phyloP scores from a whole-genome alignment of 768 basidiomycete genomes.

The Boletus pseudopeckii region DNA sequence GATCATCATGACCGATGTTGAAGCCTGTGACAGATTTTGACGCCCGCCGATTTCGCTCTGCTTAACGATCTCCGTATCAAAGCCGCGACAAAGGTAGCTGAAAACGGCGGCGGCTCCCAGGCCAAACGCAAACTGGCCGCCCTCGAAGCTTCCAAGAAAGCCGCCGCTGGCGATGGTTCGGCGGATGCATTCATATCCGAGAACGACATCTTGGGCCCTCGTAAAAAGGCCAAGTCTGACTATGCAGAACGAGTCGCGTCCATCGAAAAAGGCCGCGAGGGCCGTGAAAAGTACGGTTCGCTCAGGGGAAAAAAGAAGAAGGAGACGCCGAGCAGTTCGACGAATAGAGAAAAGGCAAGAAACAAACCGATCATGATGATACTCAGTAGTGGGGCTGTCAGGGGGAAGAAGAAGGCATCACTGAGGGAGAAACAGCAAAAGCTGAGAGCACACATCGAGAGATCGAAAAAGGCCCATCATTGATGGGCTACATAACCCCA shows the following conservation, averaged over 20 bases:
- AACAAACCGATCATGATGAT: slow-evolving; percentile 98
- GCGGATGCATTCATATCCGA: slow-evolving; percentile 72
- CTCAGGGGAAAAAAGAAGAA: slow-evolving; percentile 91
- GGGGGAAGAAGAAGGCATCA: slow-evolving; percentile 79
- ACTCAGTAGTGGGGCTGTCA: slow-evolving; percentile 69
- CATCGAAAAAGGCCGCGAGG: slow-evolving; percentile 90
- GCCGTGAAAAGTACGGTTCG: slow-evolving; percentile 89
- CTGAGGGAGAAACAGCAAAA: slow-evolving; percentile 79
- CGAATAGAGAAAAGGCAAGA: slow-evolving; percentile 87
- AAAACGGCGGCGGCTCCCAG: slow-evolving; percentile 63
- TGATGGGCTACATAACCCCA: slow-evolving; percentile 9
- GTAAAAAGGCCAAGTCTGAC: slow-evolving; percentile 89
- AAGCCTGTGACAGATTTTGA: slow-evolving; percentile 67
- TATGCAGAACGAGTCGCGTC: slow-evolving; percentile 93
- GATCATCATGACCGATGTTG: neutral
- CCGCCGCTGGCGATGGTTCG: slow-evolving; percentile 41
- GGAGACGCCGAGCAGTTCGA: slow-evolving; percentile 75
- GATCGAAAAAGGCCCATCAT: slow-evolving; percentile 50
- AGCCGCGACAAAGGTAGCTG: slow-evolving; percentile 68
- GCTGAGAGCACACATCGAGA: slow-evolving; percentile 71
- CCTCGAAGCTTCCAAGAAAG: slow-evolving; percentile 70
- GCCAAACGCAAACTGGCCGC: slow-evolving; percentile 88
- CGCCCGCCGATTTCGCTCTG: slow-evolving; percentile 93
- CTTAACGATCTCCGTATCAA: slow-evolving; percentile 84
- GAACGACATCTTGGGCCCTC: slow-evolving; percentile 86